phyloP scores from a whole-genome alignment of 139 green algal genomes.

The Chlamydomonas eustigma region DNA sequence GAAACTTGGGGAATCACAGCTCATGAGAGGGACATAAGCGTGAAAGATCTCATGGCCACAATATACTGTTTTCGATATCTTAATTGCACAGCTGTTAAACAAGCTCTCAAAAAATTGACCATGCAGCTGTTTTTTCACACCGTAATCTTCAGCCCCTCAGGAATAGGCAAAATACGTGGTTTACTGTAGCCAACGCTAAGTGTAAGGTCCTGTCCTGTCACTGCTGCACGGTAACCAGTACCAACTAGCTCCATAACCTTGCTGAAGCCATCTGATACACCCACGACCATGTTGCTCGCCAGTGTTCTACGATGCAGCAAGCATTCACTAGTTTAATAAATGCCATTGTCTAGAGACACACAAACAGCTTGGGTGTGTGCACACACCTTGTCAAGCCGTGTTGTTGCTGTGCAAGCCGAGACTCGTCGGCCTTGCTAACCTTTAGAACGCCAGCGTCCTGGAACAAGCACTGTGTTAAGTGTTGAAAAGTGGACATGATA shows the following conservation, averaged over 20 bases:
- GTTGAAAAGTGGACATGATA: neutral
- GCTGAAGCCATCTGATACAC: constrained; percentile 81
- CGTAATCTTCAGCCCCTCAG: constrained; percentile 74
- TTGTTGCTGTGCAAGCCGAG: constrained; percentile 43
- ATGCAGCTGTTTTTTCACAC: too few species aligned
- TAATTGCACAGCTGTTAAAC: too few species aligned
- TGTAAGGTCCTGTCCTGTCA: constrained; percentile 69
- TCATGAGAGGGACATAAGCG: too few species aligned
- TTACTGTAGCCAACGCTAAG: constrained; percentile 91
- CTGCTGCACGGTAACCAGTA: constrained; percentile 88
- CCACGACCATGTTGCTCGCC: constrained; percentile 89
- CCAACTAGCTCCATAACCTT: constrained; percentile 79
- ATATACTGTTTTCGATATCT: too few species aligned
- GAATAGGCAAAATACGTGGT: constrained; percentile 81
- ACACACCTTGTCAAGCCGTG: constrained; percentile 67
- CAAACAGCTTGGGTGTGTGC: too few species aligned
- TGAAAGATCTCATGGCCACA: too few species aligned
- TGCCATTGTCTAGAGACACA: too few species aligned
- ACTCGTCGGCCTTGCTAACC: constrained; percentile 47
- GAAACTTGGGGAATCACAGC: too few species aligned
- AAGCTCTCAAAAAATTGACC: too few species aligned
- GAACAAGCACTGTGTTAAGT: too few species aligned
- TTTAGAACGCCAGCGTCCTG: constrained; percentile 54
- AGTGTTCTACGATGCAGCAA: too few species aligned
- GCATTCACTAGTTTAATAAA: too few species aligned